phyloP scores from a whole-genome alignment of 2,329 filamentous ascomycete species.

The Sphaerulina musiva region DNA sequence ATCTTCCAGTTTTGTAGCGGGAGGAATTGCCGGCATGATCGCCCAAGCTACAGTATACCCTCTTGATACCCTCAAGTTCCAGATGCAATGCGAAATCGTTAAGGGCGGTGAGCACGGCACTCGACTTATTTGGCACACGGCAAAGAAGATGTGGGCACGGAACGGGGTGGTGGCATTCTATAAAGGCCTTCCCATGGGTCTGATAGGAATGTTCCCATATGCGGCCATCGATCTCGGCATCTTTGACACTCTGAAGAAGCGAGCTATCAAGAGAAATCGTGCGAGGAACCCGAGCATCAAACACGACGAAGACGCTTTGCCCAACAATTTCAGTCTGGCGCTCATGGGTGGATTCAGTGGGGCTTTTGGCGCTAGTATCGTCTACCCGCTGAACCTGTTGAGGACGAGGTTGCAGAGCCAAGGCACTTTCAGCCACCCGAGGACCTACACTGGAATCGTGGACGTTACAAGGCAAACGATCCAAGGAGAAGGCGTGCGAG shows the following conservation, averaged over 20 bases:
- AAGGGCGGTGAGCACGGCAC: constrained; percentile 77
- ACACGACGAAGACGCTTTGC: constrained; percentile 71
- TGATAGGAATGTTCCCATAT: constrained; percentile 96
- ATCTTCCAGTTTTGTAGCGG: constrained; percentile 82
- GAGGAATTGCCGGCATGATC: constrained; percentile 86
- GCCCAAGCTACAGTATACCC: constrained; percentile 96
- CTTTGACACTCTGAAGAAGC: constrained; percentile 84
- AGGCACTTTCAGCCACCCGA: constrained; percentile 80
- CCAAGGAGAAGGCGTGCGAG: constrained; percentile 71
- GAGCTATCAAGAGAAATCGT: constrained; percentile 62
- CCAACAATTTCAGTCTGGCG: constrained; percentile 76
- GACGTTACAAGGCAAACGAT: constrained; percentile 83
- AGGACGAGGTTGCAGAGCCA: constrained; percentile 82
- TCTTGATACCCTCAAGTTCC: constrained; percentile 74
- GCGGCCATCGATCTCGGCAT: constrained; percentile 93
- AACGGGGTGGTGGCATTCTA: constrained; percentile 75
- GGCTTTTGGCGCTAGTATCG: constrained; percentile 83
- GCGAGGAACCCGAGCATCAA: constrained; percentile 46
- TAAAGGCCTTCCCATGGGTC: constrained; percentile 85
- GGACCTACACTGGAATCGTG: constrained; percentile 76
- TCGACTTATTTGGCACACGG: constrained; percentile 72
- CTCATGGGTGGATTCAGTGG: constrained; percentile 87
- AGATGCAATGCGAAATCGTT: constrained; percentile 92
- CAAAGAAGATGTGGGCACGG: constrained; percentile 74
- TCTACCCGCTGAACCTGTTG: constrained; percentile 91